Conservation (phyloP, 2,329 filamentous ascomycete genomes). For the Venturia asperata region DNA sequence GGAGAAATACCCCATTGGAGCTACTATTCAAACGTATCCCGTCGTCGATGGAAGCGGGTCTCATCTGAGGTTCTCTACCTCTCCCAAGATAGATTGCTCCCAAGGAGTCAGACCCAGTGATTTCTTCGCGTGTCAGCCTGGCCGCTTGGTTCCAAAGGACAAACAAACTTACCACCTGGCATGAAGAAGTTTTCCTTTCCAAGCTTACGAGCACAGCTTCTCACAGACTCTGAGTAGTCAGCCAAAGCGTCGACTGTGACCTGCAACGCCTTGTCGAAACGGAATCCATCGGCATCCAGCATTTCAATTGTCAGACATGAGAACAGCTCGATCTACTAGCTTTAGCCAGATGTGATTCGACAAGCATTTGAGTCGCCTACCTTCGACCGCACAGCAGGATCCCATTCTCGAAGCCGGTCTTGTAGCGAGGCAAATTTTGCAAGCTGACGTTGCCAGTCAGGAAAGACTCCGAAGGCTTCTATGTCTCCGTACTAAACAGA, state of each 20-base stretch:
- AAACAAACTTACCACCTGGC: constrained; percentile 34
- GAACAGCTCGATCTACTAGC: constrained; percentile 48
- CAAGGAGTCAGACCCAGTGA: constrained; percentile 55
- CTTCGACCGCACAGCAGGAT: constrained; percentile 42
- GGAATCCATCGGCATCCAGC: constrained; percentile 57
- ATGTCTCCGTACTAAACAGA: constrained; percentile 48
- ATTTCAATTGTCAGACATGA: constrained; percentile 54
- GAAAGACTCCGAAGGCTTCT: constrained; percentile 55
- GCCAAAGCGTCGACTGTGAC: constrained; percentile 54
- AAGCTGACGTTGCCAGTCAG: constrained; percentile 56
- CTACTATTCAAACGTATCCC: constrained; percentile 35
- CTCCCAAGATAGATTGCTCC: constrained; percentile 54
- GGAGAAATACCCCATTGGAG: constrained; percentile 46
- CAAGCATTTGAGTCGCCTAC: not conserved
- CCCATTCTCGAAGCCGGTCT: constrained; percentile 58
- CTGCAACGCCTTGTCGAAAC: constrained; percentile 58
- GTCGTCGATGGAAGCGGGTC: constrained; percentile 37
- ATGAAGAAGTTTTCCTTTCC: constrained; percentile 58
- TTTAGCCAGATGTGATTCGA: not conserved
- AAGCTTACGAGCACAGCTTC: constrained; percentile 35
- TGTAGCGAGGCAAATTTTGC: constrained; percentile 59
- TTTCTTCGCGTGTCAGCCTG: constrained; percentile 35
- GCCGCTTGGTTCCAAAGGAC: not conserved
- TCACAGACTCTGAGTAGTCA: not conserved
- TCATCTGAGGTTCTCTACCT: constrained; percentile 44